Evolutionary conservation across 306 rosid genomes (phyloP).

Genomic region (Cucumis cinereus): DNA sequence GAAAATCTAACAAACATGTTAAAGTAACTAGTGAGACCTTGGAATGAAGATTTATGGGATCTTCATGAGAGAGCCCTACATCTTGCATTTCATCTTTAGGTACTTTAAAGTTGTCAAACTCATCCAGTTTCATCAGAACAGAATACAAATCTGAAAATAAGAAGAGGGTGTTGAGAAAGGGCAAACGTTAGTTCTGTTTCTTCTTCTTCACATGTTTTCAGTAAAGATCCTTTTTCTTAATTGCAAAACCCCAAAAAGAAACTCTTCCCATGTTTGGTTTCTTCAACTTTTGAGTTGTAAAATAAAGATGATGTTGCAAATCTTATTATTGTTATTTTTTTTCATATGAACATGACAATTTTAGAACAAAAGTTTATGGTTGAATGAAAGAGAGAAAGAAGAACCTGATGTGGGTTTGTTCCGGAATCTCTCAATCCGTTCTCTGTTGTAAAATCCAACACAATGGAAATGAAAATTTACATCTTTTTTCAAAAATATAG

Average conservation of each 20-base stretch:
- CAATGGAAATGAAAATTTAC: neutral
- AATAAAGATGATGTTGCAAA: neutral
- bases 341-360: neutral
- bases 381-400: neutral
- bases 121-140: conserved; percentile 7
- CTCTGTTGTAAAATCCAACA: neutral
- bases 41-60: neutral
- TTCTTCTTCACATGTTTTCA: neutral
- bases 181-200: neutral
- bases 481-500: neutral
- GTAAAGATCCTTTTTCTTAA: neutral
- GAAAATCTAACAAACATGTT: neutral
- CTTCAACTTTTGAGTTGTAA: neutral
- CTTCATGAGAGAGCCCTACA: conserved; percentile 5
- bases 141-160: neutral
- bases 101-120: neutral
- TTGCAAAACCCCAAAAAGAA: neutral
- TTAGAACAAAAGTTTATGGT: neutral
- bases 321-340: neutral
- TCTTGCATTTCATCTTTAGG: conserved; percentile 11
- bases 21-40: neutral
- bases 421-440: neutral
- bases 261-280: neutral
- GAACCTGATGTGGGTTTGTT: neutral
- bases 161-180: neutral